Evolutionary conservation across 352 stramenopile genomes (phyloP), one percentile per base, ranked within the genome.

Genomic region (Phytophthora ohioensis): DNA sequence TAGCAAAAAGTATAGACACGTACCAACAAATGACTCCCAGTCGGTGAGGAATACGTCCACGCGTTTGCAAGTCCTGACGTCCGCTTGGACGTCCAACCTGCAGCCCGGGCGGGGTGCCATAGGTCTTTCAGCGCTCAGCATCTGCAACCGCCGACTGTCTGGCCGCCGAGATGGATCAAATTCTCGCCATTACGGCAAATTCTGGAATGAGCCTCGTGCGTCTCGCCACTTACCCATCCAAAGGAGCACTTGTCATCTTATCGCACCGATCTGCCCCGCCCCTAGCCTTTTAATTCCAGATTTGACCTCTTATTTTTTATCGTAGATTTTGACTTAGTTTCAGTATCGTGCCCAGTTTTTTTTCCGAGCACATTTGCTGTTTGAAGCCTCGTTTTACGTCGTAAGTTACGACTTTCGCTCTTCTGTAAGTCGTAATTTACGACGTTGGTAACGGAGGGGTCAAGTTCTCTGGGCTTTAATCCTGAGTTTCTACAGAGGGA

Each of bases 341-440:
- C 35, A 64, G 56, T 56, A 64, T 64, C 5, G 5, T 30, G 56
- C 3, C 0, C 41, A 6, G 17, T 17, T n/a, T 21, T n/a, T 21
- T 55, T 55, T 38, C 21, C 32, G 56, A 64, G 56, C 56, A 21
- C 56, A 64, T 55, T 21, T 45, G 13, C 42, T 47, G n/a, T 64
- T 47, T 55, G 34, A 48, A 39, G 46, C 27, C 17, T 17, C 3
- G 3, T n/a, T 17, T 10, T 17, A 64, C 4, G 56, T 47, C 56
- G 56, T 48, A 64, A 55, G 9, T 47, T 64, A 64, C 39, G 55
- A 62, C 55, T 12, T 43, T 43, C 15, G 38, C 38, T 11, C 38
- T 43, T 11, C 38, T 43, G 3, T 43, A 43, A 43, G 55, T 62
- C 55, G 41, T 62, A 52, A 53, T 12, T 43, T 62, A 62, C 32